Evolutionary conservation across 2,329 filamentous ascomycete genomes (phyloP), one percentile per base, ranked within the genome.

Genomic region (Ophiostoma piceae): DNA sequence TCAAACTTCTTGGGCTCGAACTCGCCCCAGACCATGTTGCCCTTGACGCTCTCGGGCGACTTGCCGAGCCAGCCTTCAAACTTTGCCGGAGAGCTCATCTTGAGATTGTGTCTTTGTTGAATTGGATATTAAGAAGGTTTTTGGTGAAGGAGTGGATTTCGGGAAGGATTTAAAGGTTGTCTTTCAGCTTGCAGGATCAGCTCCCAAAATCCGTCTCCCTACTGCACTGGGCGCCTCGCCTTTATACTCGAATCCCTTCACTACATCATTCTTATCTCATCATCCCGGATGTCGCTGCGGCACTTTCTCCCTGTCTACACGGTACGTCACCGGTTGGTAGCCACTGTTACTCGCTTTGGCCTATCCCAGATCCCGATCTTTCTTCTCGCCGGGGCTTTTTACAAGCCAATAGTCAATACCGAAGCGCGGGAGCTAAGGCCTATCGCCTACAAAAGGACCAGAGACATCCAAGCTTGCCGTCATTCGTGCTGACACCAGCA

Each of bases 1-100:
- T 87, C 84, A 84, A 87, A 90, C n/a, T 79, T 78, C 80, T 90
- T 90, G 51, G 87, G 87, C 77, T 87, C 81, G 69, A 84, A 89
- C 70, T 84, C 78, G 57, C 79, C 79, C 84, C 84, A 86, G 41
- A 80, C 76, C 84, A 86, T 85, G 68, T 85, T 84, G 68, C 84
- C 84, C 5, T 85, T 76, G 71, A 75, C 79, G 26, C 81, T 76
- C 1, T 78, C 77, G 14, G 78, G 73, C 70, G 78, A 77, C 67
- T 79, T 76, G 74, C 82, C 83, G n/a, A 84, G 73, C 83, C 83
- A 85, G 60, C 83, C 83, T 74, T 84, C 77, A 73, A 85, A 85
- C 76, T 81, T 83, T 39, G n/a, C 32, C 14, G 69, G 60, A 8
- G 69, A 43, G 2, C 62, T 41, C 69, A 71, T 71, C 16, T 47